Percentiles rank a stretch among this genome's conserved stretches.
These are phyloP conservation scores for Schizochytrium sp. DNA, from an alignment of 108 stramenopile genomes.

Conservation along the genomic window DNA sequence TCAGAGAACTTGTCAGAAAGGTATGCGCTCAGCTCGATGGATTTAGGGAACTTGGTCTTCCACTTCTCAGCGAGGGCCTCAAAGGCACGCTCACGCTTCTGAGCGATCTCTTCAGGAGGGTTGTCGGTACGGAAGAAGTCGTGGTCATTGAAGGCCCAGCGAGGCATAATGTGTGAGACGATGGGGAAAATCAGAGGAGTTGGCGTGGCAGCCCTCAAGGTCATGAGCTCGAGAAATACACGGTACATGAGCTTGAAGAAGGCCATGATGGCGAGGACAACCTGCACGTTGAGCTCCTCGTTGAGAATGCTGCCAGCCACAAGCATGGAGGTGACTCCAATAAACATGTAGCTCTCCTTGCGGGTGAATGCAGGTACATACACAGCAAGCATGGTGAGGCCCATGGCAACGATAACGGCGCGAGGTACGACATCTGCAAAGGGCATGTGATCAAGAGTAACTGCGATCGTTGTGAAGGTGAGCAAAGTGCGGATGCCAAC, in stretches of 20 bases:
- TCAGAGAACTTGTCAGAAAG: constrained; percentile 62
- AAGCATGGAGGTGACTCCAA: not conserved
- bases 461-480: not conserved
- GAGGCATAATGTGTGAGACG: constrained; percentile 6
- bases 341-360: constrained; percentile 21
- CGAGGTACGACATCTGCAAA: not conserved
- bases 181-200: not conserved
- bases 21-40: constrained; percentile 8
- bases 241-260: not conserved
- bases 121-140: constrained; percentile 60
- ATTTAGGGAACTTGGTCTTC: constrained; percentile 53
- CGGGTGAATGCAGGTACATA: not conserved
- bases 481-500: not conserved
- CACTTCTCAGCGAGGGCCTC: constrained; percentile 30
- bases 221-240: constrained; percentile 28
- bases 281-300: constrained; percentile 45
- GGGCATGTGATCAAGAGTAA: not conserved
- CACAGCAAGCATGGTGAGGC: not conserved
- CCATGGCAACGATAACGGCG: not conserved
- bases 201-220: constrained; percentile 2
- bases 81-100: constrained; percentile 61
- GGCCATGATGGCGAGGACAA: constrained; percentile 9
- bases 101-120: constrained; percentile 17
- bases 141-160: constrained; percentile 29
- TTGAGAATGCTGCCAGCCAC: not conserved